A percentile compares a stretch with the other conserved stretches of the same genome.
Conservation (phyloP, 2,329 filamentous ascomycete genomes). For the Fusarium musae region DNA sequence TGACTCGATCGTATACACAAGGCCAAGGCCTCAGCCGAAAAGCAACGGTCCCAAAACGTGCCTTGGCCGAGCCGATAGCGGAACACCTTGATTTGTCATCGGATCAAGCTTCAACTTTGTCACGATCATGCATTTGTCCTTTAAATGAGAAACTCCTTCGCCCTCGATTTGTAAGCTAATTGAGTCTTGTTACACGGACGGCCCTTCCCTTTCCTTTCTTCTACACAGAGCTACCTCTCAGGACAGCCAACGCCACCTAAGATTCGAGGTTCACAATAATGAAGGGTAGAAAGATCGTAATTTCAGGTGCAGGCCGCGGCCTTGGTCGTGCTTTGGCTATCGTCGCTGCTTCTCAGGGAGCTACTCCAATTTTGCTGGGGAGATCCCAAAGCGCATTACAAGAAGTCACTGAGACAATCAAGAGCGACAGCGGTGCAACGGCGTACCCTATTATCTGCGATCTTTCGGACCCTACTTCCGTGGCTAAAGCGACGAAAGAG, state of each 20-base stretch:
- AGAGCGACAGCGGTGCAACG: not conserved
- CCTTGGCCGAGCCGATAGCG: not conserved
- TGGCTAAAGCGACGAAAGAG: not conserved
- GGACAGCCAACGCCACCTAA: not conserved
- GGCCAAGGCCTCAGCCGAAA: not conserved
- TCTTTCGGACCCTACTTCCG: not conserved
- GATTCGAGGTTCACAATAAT: not conserved
- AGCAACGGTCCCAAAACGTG: rapidly evolving
- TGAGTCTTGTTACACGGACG: no score
- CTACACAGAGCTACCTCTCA: rapidly evolving
- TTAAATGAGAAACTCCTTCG: rapidly evolving
- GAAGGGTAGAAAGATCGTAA: not conserved
- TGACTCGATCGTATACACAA: not conserved
- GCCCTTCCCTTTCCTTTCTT: rapidly evolving
- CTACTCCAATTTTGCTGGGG: not conserved
- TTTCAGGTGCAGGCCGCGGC: not conserved
- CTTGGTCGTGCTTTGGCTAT: not conserved
- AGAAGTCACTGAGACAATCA: not conserved
- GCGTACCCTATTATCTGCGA: not conserved
- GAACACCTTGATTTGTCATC: not conserved
- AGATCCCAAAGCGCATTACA: not conserved
- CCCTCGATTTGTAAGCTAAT: rapidly evolving
- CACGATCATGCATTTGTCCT: not conserved
- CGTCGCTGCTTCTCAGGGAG: not conserved
- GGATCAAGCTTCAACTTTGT: not conserved